These are phyloP conservation scores for Solanum habrochaites DNA, from an alignment of 257 asterid species.

Conservation along the genomic window DNA sequence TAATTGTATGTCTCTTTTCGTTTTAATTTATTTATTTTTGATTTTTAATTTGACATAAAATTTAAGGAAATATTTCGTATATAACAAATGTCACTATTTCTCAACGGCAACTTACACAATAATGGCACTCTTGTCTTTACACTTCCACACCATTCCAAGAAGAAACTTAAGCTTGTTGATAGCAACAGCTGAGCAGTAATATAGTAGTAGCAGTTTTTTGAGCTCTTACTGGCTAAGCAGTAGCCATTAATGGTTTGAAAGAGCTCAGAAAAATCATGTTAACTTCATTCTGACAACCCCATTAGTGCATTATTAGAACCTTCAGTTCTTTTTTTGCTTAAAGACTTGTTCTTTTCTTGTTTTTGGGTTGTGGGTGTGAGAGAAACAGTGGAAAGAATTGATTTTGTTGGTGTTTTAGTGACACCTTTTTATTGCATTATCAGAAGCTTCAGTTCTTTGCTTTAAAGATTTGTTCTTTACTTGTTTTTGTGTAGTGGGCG, in stretches of 20 bases:
- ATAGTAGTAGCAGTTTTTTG: neutral
- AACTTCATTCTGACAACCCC: neutral
- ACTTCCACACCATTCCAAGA: neutral
- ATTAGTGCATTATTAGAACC: neutral
- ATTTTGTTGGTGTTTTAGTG: conserved; percentile 1
- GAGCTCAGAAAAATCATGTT: neutral
- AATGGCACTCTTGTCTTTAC: conserved; percentile 9
- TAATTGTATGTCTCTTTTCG: accelerated
- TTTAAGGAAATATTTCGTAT: neutral
- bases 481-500: neutral
- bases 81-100: neutral
- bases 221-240: conserved; percentile 14
- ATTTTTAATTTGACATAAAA: accelerated
- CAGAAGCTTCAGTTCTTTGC: neutral
- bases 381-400: neutral
- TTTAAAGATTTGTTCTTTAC: neutral
- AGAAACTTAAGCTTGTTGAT: neutral
- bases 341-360: neutral
- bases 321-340: neutral
- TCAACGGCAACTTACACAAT: conserved; percentile 36
- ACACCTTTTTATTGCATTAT: conserved; percentile 1
- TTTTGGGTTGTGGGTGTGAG: conserved; percentile 2
- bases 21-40: accelerated
- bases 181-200: conserved; percentile 30
- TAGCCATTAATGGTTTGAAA: neutral